phyloP scores from a whole-genome alignment of 2,329 filamentous ascomycete genomes.

The Exophiala sp. region DNA sequence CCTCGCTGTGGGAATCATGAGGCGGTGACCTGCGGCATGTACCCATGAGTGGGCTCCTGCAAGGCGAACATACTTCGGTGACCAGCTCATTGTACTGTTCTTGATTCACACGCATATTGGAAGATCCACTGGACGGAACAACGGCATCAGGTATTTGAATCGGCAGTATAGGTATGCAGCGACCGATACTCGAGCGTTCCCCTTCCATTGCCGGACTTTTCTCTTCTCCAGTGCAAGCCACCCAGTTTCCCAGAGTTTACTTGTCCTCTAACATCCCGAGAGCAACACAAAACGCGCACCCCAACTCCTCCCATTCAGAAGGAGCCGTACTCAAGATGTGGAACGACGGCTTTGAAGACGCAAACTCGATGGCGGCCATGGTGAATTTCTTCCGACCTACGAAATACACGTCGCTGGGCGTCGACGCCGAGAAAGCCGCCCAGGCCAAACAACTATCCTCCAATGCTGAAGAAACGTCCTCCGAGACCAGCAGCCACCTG shows the following conservation, averaged over 20 bases:
- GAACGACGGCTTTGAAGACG: conserved; percentile 18
- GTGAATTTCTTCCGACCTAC: conserved; percentile 11
- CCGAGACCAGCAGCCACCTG: conserved; percentile 17
- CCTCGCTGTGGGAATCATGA: too few species aligned
- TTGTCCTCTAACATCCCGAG: background rate
- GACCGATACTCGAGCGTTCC: background rate
- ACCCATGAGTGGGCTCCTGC: background rate
- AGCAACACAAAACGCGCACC: background rate
- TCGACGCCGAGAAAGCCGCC: conserved; percentile 13
- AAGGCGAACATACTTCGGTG: background rate
- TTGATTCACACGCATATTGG: too few species aligned
- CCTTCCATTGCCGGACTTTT: background rate
- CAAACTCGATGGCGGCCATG: conserved; percentile 21
- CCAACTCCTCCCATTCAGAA: background rate
- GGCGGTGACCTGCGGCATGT: too few species aligned
- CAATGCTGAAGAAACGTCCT: conserved; percentile 3
- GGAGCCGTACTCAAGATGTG: conserved; percentile 6
- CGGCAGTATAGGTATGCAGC: background rate
- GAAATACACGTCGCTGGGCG: conserved; percentile 9
- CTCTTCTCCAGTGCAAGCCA: background rate
- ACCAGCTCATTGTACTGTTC: background rate
- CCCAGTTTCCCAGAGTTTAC: background rate
- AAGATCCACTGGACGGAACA: background rate
- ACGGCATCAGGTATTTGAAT: background rate
- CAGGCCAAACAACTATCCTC: background rate